Base-by-base conservation (phyloP, 768 basidiomycete species). In the Panaeolus papilionaceus region DNA sequence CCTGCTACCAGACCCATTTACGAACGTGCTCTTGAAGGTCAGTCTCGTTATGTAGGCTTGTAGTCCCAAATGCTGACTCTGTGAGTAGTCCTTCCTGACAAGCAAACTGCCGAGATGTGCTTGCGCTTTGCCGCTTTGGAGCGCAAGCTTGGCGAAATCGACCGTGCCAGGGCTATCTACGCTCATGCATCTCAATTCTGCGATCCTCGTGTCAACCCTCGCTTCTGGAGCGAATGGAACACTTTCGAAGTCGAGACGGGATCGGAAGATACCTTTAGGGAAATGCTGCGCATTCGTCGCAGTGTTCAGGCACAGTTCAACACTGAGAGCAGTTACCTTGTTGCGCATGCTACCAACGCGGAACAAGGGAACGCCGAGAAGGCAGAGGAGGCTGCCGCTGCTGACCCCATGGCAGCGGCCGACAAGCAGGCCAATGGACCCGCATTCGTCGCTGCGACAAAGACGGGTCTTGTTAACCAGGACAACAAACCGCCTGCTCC, bases 221-320 rank as follows among this genome's bases (percentile, higher is more conserved):
- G 90, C 68, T 99, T 99, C 85, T 99, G 98, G 98, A 79, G 85
- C 38, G 95, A 98, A 76, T 99, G 98, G 98, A 96, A 99, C 77
- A 84, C 84, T 63, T 99, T 99, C 81, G 98, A 99, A 80, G 95
- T 99, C 74, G 98, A 99, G 77, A 98, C 96, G 2, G 98, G 98
- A 1, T 97, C 95, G 1, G 98, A 99, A 78, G 98, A 99, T 76
- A 99, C 98, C 0, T 99, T 99, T 90, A 85, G 91, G 70, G 93
- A 94, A 81, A 95, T 94, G 93, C 77, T 95, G 67, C 90, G 96
- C 42, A 98, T 99, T 83, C 98, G 97, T 81, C 90, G 98, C 66
- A 96, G 96, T 72, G 98, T 99, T 16, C 98, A 99, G 79, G 96
- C 97, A 33, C 94, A 96, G 75, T 99, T 98, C 85, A 99, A 99